These are phyloP conservation scores for Aspergillus funiculosus DNA, from an alignment of 495 filamentous ascomycete genomes.

Conservation along the genomic window DNA sequence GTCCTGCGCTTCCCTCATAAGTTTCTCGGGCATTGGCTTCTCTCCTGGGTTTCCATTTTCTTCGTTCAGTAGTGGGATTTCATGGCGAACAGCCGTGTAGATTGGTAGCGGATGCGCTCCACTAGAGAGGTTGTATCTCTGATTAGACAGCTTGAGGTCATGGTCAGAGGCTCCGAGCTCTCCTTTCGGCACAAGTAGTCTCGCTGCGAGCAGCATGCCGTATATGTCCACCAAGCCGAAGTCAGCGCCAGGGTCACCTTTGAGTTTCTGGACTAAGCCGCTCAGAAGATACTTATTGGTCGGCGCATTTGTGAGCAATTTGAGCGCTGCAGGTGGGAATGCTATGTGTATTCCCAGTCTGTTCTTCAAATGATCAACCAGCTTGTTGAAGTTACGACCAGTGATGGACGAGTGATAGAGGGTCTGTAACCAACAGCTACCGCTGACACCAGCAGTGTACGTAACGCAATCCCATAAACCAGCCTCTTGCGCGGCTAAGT, in stretches of 20 bases:
- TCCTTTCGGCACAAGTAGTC: slow-evolving; percentile 78
- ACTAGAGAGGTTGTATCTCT: slow-evolving; percentile 61
- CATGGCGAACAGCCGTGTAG: slow-evolving; percentile 90
- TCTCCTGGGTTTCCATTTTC: slow-evolving; percentile 22
- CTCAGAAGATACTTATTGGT: slow-evolving; percentile 89
- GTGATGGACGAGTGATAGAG: slow-evolving; percentile 85
- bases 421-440: slow-evolving; percentile 90
- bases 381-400: slow-evolving; percentile 51
- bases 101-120: slow-evolving; percentile 86
- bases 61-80: slow-evolving; percentile 65
- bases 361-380: slow-evolving; percentile 79
- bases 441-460: slow-evolving; percentile 90
- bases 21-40: slow-evolving; percentile 39
- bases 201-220: slow-evolving; percentile 74
- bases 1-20: slow-evolving; percentile 58
- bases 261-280: slow-evolving; percentile 83
- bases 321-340: slow-evolving; percentile 77
- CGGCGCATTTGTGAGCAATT: slow-evolving; percentile 69
- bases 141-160: slow-evolving; percentile 86
- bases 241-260: slow-evolving; percentile 70
- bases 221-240: slow-evolving; percentile 92
- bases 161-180: slow-evolving; percentile 66
- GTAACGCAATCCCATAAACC: slow-evolving; percentile 90
- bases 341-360: slow-evolving; percentile 83
- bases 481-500: slow-evolving; percentile 70